Conservation (phyloP, 1,284 basidiomycete species). For the Gomphus sp. region DNA sequence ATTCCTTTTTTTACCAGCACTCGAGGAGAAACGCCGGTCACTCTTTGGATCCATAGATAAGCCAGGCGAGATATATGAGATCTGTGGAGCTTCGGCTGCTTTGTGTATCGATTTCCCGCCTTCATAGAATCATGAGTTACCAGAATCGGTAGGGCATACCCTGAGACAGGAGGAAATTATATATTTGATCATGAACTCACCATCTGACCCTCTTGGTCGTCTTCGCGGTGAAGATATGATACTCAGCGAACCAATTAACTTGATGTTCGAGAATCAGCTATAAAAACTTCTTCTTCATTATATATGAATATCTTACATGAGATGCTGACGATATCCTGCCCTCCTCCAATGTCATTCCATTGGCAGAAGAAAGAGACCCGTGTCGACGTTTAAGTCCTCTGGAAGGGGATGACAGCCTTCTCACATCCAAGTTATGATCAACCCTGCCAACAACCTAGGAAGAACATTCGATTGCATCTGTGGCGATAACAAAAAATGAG, state of each 20-base stretch:
- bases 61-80: not conserved
- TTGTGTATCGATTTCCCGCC: conserved; percentile 6
- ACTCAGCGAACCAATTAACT: not conserved
- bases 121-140: not conserved
- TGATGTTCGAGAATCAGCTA: not conserved
- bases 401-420: not conserved
- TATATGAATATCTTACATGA: not conserved
- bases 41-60: not conserved
- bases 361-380: not conserved
- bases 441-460: not conserved
- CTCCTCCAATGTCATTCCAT: not conserved
- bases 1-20: not conserved
- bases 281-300: not conserved
- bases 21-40: not conserved
- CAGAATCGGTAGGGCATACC: not conserved
- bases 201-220: not conserved
- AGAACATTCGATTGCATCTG: not conserved
- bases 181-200: not conserved
- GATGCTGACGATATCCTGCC: not conserved
- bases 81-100: not conserved
- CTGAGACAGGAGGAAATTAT: not conserved
- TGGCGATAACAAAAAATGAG: not conserved
- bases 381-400: not conserved
- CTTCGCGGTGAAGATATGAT: not conserved
- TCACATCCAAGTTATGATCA: not conserved